phyloP scores from a whole-genome alignment of 768 basidiomycete species.

The Pholiota molesta region DNA sequence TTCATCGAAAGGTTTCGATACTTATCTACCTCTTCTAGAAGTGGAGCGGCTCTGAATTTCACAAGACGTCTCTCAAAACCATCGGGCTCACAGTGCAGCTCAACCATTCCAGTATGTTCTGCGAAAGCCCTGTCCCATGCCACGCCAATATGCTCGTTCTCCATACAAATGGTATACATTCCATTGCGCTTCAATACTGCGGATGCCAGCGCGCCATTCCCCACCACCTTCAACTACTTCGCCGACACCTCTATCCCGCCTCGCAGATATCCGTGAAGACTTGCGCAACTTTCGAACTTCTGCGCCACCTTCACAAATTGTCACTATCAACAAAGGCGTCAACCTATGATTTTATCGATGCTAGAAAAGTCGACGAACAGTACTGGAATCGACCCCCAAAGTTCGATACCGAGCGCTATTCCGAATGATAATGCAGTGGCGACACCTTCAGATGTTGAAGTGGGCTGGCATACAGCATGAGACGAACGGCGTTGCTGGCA shows the following conservation, averaged over 20 bases:
- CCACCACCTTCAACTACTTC: constrained; percentile 21
- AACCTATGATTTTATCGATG: constrained; percentile 15
- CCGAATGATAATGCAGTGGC: constrained; percentile 1
- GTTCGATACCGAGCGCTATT: constrained; percentile 11
- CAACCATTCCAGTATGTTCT: constrained; percentile 7
- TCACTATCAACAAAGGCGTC: constrained; percentile 25
- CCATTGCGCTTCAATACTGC: constrained; percentile 14
- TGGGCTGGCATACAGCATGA: not conserved
- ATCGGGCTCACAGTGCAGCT: constrained; percentile 9
- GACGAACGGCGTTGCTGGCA: not conserved
- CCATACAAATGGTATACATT: constrained; percentile 18
- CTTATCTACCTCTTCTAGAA: not conserved
- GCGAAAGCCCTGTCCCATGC: constrained; percentile 4
- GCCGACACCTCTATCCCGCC: constrained; percentile 17
- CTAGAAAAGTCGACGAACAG: constrained; percentile 10
- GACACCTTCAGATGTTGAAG: not conserved
- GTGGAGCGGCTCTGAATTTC: not conserved
- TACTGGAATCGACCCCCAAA: constrained; percentile 10
- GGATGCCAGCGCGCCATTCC: constrained; percentile 8
- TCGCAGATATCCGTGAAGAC: constrained; percentile 4
- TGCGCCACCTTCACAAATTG: constrained; percentile 31
- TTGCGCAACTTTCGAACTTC: constrained; percentile 14
- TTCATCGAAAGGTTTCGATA: not conserved
- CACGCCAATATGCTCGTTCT: constrained; percentile 11
- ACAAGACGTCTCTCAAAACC: constrained; percentile 2